Evolutionary conservation across 495 filamentous ascomycete species (phyloP), one percentile per base, ranked within the genome.

Genomic region (Cairneyella variabilis): DNA sequence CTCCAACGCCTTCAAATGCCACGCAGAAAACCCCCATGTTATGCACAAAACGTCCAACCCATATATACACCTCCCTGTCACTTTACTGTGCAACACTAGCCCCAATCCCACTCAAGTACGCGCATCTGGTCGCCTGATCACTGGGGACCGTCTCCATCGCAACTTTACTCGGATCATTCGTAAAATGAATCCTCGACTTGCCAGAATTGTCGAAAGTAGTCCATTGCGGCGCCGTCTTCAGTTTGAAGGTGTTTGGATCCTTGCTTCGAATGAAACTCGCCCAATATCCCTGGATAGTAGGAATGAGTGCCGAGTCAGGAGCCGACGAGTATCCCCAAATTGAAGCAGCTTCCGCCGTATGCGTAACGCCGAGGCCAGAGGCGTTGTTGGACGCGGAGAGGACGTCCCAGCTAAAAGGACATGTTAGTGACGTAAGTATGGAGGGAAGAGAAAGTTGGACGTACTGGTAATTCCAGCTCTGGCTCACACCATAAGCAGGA

Each of bases 221-320:
- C 82, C 81, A 85, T 43, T 63, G 61, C 3, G 78, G 78, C 48
- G 69, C 68, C 1, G 38, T 17, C n/a, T 64, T 71, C 20, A 66
- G 46, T 30, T 74, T 71, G 48, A 70, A 60, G 18, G 55, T 77
- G 60, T 90, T 88, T 20, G 86, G 86, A 66, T 90, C 70, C 51
- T 80, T 76, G 1, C 72, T 71, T 45, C 75, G 67, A 51, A 88
- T 81, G 63, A 88, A 90, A 56, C 81, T 85, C 1, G 79, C 75
- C 83, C 82, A 87, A 61, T 88, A 88, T 0, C 71, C 75, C 56
- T 86, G 82, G 57, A 88, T 77, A 2, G 83, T 67, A 0, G 79
- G 74, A 0, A 32, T 47, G n/a, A 59, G 20, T 11, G 20, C 38
- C 0, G 4, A n/a, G 11, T 57, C 53, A n/a, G 47, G 37, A 0